Percentiles rank a stretch among this genome's conserved stretches.
Conservation (phyloP, 352 stramenopile species). For the Pythium monospermum region DNA sequence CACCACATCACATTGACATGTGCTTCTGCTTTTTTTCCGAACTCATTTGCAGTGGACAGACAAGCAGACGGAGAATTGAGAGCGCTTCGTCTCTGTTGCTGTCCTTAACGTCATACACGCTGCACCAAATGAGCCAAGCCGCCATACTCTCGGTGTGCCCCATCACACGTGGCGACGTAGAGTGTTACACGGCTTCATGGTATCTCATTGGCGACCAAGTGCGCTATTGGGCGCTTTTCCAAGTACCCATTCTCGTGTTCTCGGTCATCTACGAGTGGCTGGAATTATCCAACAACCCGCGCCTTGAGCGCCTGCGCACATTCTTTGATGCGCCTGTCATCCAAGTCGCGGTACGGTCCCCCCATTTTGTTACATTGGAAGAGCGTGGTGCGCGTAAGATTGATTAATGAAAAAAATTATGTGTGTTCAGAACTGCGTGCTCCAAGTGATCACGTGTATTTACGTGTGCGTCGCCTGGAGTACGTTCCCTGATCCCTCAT, state of each 20-base stretch:
- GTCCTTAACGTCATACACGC: too few species aligned
- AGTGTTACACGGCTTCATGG: constrained; percentile 81
- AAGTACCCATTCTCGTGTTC: constrained; percentile 57
- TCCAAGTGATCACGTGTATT: constrained; percentile 72
- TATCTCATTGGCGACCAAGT: constrained; percentile 78
- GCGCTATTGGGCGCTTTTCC: constrained; percentile 73
- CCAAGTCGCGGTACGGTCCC: constrained; percentile 47
- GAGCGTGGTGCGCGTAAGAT: background rate
- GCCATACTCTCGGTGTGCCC: constrained; percentile 29
- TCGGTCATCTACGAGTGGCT: constrained; percentile 83
- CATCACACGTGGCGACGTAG: constrained; percentile 44
- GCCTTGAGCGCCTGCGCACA: constrained; percentile 60
- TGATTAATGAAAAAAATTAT: background rate
- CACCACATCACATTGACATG: background rate
- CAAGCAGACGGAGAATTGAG: too few species aligned
- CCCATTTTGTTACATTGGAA: background rate
- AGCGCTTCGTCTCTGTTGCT: too few species aligned
- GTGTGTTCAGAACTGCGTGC: constrained; percentile 55
- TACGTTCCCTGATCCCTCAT: too few species aligned
- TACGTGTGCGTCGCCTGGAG: constrained; percentile 83
- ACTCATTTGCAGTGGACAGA: too few species aligned
- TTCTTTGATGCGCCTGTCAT: constrained; percentile 67
- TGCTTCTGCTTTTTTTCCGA: too few species aligned
- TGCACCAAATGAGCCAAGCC: background rate
- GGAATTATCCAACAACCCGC: constrained; percentile 52